Percentiles rank a stretch among this genome's conserved stretches.
Conservation (phyloP, 495 filamentous ascomycete genomes). For the Lasiosphaeria hispida region DNA sequence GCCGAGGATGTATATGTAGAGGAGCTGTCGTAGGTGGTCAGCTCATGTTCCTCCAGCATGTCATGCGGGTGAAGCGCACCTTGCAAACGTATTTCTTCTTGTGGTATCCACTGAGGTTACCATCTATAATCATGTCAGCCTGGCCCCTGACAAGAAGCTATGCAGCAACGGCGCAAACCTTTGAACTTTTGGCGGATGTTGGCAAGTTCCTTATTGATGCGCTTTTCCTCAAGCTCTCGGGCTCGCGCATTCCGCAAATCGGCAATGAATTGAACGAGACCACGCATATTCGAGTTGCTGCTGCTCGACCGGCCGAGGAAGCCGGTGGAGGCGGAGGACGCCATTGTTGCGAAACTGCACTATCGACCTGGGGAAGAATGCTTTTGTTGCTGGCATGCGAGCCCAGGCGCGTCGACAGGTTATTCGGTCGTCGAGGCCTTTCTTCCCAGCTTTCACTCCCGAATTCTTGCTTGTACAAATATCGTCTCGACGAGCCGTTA, state of each 20-base stretch:
- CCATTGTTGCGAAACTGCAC: slow-evolving; percentile 39
- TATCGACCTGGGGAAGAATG: background rate
- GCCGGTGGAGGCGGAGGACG: slow-evolving; percentile 52
- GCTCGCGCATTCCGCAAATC: slow-evolving; percentile 94
- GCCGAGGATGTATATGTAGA: slow-evolving; percentile 98
- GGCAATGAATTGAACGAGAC: slow-evolving; percentile 97
- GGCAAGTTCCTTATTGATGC: slow-evolving; percentile 98
- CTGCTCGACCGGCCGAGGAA: slow-evolving; percentile 61
- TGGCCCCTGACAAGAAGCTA: background rate
- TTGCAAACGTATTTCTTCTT: slow-evolving; percentile 99
- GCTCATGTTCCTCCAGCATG: background rate
- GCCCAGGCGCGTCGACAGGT: background rate
- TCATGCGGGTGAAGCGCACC: slow-evolving; percentile 39
- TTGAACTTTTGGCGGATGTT: slow-evolving; percentile 93
- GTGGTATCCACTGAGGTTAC: slow-evolving; percentile 88
- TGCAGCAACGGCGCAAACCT: slow-evolving; percentile 42
- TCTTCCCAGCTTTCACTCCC: background rate
- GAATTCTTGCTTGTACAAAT: background rate
- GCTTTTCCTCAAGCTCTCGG: slow-evolving; percentile 94
- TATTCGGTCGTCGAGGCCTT: background rate
- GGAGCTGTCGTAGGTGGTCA: slow-evolving; percentile 52
- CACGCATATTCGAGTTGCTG: slow-evolving; percentile 70
- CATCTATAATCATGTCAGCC: slow-evolving; percentile 55
- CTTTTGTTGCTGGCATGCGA: background rate
- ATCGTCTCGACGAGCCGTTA: slow-evolving; percentile 12